Evolutionary conservation across 192 early-diverging fungal species (phyloP), one percentile per base, ranked within the genome.

Genomic region (Coemansia sp.): DNA sequence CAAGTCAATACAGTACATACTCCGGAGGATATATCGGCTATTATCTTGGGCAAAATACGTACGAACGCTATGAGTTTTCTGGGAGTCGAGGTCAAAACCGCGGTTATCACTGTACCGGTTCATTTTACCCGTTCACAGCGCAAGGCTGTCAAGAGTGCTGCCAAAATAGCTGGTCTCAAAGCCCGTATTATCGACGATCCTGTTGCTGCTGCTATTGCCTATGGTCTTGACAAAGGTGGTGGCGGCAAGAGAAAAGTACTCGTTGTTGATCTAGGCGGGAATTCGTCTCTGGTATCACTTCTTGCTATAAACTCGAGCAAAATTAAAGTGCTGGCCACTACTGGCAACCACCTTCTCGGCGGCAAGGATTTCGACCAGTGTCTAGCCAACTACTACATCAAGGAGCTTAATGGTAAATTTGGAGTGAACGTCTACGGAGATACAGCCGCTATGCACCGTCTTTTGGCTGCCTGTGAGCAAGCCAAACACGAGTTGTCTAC

Each of bases 301-400:
- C 85, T 97, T 58, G 91, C 93, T 80, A 96, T 97, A 47, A 95
- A 95, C 78, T 94, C 94, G 72, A 95, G 96, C 79, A 93, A 96
- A 81, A 96, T 98, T 73, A 95, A 96, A 85, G 95, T 98, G 82
- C 93, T 95, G 91, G 93, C 95, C 82, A 96, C 95, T 65, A 92
- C 93, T 78, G 96, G 95, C 89, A 94, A 97, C 83, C 96, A 95
- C 65, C 92, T 97, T 84, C 90, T 98, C 83, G 95, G 96, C 85
- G 95, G 96, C 84, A 93, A 94, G 87, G 95, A 98, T 87, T 97
- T 98, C 85, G 96, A 98, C 88, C 96, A 97, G 92, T 91, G 94
- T 81, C 87, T 98, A 53, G 92, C 97, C 75, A 89, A 93, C 75
- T 93, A 95, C 92, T 98, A 95, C 69, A 78, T 84, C 68, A 87